phyloP scores from a whole-genome alignment of 2,329 filamentous ascomycete genomes.

The Hypoxylon sp. region DNA sequence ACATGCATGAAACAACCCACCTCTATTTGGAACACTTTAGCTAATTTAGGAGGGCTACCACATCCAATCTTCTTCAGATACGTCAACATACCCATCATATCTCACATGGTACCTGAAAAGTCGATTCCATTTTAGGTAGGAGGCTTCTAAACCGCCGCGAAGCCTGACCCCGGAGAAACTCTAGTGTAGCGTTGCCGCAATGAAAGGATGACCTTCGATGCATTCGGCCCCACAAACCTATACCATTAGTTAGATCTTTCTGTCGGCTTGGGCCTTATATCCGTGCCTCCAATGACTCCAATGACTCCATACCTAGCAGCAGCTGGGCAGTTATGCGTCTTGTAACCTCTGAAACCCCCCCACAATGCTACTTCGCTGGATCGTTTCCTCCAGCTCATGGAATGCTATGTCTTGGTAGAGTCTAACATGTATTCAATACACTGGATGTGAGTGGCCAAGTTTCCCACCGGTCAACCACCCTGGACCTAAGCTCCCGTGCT shows the following conservation, averaged over 20 bases:
- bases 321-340: conserved; percentile 13
- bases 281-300: conserved; percentile 2
- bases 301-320: conserved; percentile 17
- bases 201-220: conserved; percentile 44
- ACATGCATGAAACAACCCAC: conserved; percentile 48
- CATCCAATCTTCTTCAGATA: conserved; percentile 47
- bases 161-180: conserved; percentile 35
- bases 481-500: conserved; percentile 37
- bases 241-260: conserved; percentile 13
- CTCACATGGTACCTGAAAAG: conserved; percentile 49
- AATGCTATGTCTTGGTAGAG: conserved; percentile 43
- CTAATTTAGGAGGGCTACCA: conserved; percentile 43
- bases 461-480: conserved; percentile 35
- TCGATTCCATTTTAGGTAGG: conserved; percentile 52
- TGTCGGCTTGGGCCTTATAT: conserved; percentile 20
- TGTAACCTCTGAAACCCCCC: conserved; percentile 35
- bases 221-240: conserved; percentile 32
- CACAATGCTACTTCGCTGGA: conserved; percentile 46
- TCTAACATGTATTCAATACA: conserved; percentile 38
- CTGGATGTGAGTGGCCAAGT: conserved; percentile 39
- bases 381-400: conserved; percentile 40
- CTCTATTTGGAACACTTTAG: conserved; percentile 47
- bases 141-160: conserved; percentile 39
- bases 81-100: conserved; percentile 43
- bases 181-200: conserved; percentile 29